phyloP scores from a whole-genome alignment of 306 rosid species.

The Delonix regia region DNA sequence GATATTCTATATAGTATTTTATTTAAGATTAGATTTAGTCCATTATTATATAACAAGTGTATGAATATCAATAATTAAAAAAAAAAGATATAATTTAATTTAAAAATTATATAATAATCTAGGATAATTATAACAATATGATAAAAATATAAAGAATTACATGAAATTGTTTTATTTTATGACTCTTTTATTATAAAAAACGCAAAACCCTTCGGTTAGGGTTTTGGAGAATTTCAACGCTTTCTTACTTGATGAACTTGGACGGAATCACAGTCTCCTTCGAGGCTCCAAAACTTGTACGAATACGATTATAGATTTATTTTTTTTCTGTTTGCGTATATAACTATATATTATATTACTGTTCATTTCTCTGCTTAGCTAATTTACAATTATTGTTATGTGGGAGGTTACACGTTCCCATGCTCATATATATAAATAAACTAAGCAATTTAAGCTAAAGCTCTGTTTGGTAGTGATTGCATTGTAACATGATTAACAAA shows the following conservation, averaged over 20 bases:
- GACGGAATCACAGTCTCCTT: conserved; percentile 26
- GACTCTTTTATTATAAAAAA: background rate
- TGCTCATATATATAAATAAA: background rate
- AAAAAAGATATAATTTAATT: no score
- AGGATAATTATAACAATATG: no score
- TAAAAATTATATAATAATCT: no score
- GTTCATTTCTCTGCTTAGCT: background rate
- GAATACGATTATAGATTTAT: background rate
- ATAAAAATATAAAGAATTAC: no score
- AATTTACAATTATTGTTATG: background rate
- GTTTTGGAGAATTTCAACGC: conserved; percentile 33
- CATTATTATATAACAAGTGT: no score
- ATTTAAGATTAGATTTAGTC: no score
- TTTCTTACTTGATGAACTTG: conserved; percentile 35
- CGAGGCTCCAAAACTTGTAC: background rate
- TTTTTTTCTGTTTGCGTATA: background rate
- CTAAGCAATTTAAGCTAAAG: background rate
- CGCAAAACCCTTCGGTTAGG: background rate
- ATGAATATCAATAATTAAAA: no score
- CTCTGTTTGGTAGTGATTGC: no score
- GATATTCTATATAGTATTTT: no score
- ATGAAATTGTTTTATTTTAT: no score
- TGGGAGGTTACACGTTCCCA: background rate
- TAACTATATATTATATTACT: background rate
- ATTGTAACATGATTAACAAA: no score